Conservation (phyloP, 805 yeast species). For the Candida stauntonica region DNA sequence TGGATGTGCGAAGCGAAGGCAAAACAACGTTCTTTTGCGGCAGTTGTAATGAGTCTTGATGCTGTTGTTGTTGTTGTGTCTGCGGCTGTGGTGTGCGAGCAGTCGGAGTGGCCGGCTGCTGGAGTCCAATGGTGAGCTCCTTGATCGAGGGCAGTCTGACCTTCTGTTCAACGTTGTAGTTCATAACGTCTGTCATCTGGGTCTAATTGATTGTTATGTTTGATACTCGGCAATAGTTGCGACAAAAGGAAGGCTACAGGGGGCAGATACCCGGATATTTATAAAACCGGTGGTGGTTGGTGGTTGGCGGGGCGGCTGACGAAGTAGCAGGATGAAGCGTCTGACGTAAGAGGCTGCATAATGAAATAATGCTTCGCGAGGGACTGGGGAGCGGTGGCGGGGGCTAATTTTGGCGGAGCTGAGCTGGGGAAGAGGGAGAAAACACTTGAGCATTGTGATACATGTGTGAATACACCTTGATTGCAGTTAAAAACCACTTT, state of each 20-base stretch:
- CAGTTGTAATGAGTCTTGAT: neutral
- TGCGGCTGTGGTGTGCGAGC: neutral
- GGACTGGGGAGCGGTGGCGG: neutral
- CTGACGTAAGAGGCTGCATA: constrained; percentile 5
- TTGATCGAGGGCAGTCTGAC: constrained; percentile 19
- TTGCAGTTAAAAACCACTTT: too few relatives aligned
- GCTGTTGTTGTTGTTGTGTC: neutral
- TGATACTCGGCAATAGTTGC: neutral
- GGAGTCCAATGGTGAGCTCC: constrained; percentile 18
- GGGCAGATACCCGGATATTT: neutral
- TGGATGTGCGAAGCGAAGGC: constrained; percentile 2
- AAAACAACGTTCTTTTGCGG: neutral
- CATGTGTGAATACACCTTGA: too few relatives aligned
- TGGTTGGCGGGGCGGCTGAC: neutral
- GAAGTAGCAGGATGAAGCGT: too few relatives aligned
- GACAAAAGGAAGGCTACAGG: neutral
- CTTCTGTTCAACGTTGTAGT: constrained; percentile 7
- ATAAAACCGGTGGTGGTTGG: neutral
- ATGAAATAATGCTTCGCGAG: constrained; percentile 10
- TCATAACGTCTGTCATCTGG: constrained; percentile 4
- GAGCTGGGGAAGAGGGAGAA: too few relatives aligned
- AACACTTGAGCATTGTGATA: too few relatives aligned
- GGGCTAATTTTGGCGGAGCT: neutral
- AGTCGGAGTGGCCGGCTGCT: neutral
- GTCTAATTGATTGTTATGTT: neutral